Conservation (phyloP, 1,139 yeast genomes). For the Taphrina deformans region DNA sequence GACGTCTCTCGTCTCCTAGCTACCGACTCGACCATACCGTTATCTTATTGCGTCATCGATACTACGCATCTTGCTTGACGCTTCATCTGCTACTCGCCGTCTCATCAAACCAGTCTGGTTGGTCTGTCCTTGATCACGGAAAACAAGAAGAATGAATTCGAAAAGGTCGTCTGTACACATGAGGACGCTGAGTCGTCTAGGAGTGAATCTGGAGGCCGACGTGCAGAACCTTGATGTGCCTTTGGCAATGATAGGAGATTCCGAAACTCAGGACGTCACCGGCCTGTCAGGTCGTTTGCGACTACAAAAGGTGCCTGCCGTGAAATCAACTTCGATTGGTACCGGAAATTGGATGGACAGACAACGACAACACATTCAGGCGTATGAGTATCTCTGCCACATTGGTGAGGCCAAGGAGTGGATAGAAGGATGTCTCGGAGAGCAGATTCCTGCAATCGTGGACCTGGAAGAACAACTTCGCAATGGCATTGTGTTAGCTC, state of each 20-base stretch:
- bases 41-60: no score
- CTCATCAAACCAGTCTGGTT: no score
- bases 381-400: constrained; percentile 84
- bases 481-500: constrained; percentile 84
- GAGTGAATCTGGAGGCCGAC: constrained; percentile 22
- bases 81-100: no score
- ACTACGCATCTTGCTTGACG: no score
- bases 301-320: constrained; percentile 38
- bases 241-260: constrained; percentile 43
- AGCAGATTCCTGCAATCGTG: constrained; percentile 54
- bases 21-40: no score
- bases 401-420: constrained; percentile 80
- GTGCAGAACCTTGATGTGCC: constrained; percentile 42
- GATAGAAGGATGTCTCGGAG: constrained; percentile 62
- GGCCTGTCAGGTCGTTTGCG: constrained; percentile 39
- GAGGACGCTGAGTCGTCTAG: constrained; percentile 19
- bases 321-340: constrained; percentile 35
- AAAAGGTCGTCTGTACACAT: constrained; percentile 22
- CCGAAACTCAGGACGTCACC: constrained; percentile 45
- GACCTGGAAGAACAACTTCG: constrained; percentile 66
- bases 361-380: constrained; percentile 52
- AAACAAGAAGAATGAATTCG: no score
- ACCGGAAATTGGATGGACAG: constrained; percentile 50
- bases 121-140: no score
- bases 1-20: no score